Evolutionary conservation across 2,329 filamentous ascomycete genomes (phyloP).

Genomic region (Calonectria pseudoreteaudii): DNA sequence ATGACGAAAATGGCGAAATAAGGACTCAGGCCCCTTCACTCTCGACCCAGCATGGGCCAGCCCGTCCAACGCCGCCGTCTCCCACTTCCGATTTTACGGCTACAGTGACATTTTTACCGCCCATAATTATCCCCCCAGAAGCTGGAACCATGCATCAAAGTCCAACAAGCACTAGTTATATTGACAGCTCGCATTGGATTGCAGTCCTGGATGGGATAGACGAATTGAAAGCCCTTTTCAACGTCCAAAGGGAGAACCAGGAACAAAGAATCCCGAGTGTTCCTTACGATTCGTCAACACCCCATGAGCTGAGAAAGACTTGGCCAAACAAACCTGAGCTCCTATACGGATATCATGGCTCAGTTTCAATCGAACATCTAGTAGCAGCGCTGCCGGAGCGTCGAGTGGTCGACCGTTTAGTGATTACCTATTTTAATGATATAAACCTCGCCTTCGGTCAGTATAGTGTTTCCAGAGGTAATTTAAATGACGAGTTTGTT

Average conservation of each 20-base stretch:
- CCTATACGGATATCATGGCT: neutral
- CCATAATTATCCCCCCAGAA: neutral
- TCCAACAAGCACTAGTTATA: neutral
- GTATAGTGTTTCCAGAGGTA: neutral
- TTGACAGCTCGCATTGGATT: neutral
- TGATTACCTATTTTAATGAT: constrained; percentile 18
- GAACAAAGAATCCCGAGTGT: neutral
- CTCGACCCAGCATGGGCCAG: neutral
- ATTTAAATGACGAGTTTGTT: neutral
- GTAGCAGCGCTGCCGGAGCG: constrained; percentile 7
- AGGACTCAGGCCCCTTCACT: neutral
- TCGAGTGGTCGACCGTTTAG: constrained; percentile 6
- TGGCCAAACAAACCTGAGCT: neutral
- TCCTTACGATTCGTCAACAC: neutral
- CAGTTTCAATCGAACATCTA: neutral
- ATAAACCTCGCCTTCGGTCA: constrained; percentile 11
- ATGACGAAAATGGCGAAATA: neutral
- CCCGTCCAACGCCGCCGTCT: neutral
- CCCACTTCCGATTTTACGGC: neutral
- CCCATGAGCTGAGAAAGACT: neutral
- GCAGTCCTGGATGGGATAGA: neutral
- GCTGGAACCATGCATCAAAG: neutral
- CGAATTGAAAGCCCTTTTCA: neutral
- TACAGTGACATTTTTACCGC: neutral
- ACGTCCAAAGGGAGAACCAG: neutral